Percentiles rank a stretch among this genome's conserved stretches.
These are phyloP conservation scores for Kwoniella shandongensis DNA, from an alignment of 768 basidiomycete genomes.

Conservation along the genomic window DNA sequence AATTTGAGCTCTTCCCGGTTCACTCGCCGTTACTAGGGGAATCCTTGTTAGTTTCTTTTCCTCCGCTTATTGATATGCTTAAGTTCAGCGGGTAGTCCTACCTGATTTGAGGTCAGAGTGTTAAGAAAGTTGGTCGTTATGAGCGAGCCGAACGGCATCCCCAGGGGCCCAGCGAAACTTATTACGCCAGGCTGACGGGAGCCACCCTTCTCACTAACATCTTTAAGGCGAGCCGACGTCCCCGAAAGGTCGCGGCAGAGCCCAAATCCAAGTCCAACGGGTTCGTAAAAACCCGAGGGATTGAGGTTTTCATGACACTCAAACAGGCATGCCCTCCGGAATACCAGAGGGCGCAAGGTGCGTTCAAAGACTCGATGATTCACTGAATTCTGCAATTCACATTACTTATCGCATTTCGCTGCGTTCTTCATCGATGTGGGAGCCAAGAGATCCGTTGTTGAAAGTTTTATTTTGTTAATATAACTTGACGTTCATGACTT, in stretches of 20 bases:
- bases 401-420: conserved; percentile 79
- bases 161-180: conserved; percentile 53
- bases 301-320: conserved; percentile 61
- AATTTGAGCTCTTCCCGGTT: conserved; percentile 82
- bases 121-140: conserved; percentile 42
- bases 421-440: conserved; percentile 78
- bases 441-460: conserved; percentile 73
- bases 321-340: conserved; percentile 66
- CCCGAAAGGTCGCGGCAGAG: conserved; percentile 24
- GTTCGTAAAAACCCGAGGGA: conserved; percentile 31
- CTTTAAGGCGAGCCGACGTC: conserved; percentile 56
- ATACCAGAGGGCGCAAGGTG: conserved; percentile 75
- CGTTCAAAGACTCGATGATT: conserved; percentile 82
- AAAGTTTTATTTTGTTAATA: conserved; percentile 57
- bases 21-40: conserved; percentile 84
- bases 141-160: conserved; percentile 15
- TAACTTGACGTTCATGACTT: conserved; percentile 43
- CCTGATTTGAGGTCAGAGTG: conserved; percentile 71
- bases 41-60: conserved; percentile 90
- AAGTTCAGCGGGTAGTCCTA: conserved; percentile 82
- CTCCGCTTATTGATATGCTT: conserved; percentile 87
- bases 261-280: conserved; percentile 38
- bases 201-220: conserved; percentile 55
- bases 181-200: conserved; percentile 57
- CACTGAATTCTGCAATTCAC: conserved; percentile 78